Evolutionary conservation across 2,329 filamentous ascomycete species (phyloP).

Genomic region (Penicillium sp.): DNA sequence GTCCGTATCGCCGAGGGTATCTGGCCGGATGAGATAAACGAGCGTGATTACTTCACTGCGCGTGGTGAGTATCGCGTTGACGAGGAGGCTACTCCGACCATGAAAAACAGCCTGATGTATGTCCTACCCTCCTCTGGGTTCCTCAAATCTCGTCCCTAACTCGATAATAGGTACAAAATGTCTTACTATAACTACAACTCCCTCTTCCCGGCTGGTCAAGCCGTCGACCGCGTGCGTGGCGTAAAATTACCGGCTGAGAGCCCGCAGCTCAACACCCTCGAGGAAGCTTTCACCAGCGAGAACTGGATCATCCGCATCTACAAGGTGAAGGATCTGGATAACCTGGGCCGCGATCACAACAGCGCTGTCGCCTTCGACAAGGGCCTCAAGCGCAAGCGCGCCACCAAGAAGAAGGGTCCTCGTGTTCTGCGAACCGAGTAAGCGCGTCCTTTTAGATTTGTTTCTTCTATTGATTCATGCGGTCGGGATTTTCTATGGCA

Average conservation of each 20-base stretch:
- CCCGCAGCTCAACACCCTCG: slow-evolving; percentile 79
- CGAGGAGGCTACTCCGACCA: slow-evolving; percentile 85
- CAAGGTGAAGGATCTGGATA: slow-evolving; percentile 99
- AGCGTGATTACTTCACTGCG: slow-evolving; percentile 90
- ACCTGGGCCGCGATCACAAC: slow-evolving; percentile 83
- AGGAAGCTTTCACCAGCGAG: slow-evolving; percentile 97
- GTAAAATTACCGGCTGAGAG: slow-evolving; percentile 74
- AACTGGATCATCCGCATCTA: slow-evolving; percentile 99
- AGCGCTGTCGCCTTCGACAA: slow-evolving; percentile 53
- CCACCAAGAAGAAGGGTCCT: slow-evolving; percentile 42
- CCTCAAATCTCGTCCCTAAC: slow-evolving; percentile 14
- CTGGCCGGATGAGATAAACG: slow-evolving; percentile 98
- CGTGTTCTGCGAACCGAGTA: slow-evolving; percentile 45
- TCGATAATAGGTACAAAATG: slow-evolving; percentile 87
- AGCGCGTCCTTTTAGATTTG: slow-evolving; percentile 11
- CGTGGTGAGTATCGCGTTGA: slow-evolving; percentile 95
- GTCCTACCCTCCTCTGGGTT: slow-evolving; percentile 33
- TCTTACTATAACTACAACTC: slow-evolving; percentile 96
- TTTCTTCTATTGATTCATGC: slow-evolving; percentile 12
- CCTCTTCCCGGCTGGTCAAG: slow-evolving; percentile 88
- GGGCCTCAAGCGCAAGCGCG: slow-evolving; percentile 51
- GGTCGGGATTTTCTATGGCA: slow-evolving; percentile 8
- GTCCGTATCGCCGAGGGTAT: slow-evolving; percentile 97
- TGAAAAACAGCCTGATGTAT: slow-evolving; percentile 99
- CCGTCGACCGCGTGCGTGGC: slow-evolving; percentile 81